phyloP scores from a whole-genome alignment of 306 rosid genomes.

The Calophaca sinica region DNA sequence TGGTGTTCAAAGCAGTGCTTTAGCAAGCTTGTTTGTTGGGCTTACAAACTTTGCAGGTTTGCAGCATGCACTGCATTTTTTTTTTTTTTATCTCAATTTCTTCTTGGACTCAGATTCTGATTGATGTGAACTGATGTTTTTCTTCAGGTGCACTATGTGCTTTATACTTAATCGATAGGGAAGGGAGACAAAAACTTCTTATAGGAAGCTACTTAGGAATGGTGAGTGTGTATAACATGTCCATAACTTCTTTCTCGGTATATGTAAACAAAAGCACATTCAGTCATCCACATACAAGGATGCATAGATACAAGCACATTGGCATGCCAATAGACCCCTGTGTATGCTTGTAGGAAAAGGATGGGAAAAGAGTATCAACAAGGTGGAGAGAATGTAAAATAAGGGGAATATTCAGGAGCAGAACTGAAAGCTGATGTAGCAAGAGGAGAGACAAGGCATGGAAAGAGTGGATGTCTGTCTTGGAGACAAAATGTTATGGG shows the following conservation, averaged over 20 bases:
- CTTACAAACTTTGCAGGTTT: slow-evolving; percentile 87
- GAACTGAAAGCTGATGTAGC: not conserved
- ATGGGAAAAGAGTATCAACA: slow-evolving; percentile 1
- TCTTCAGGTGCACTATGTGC: slow-evolving; percentile 79
- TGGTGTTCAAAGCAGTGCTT: slow-evolving; percentile 73
- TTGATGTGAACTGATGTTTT: slow-evolving; percentile 43
- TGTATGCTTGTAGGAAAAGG: not conserved
- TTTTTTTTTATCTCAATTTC: slow-evolving; percentile 25
- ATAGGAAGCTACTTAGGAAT: slow-evolving; percentile 91
- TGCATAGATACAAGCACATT: not conserved
- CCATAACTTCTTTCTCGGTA: slow-evolving; percentile 20
- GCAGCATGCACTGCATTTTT: slow-evolving; percentile 33
- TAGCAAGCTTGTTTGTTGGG: slow-evolving; percentile 84
- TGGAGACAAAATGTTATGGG: not conserved
- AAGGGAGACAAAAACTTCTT: slow-evolving; percentile 85
- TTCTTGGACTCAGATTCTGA: slow-evolving; percentile 42
- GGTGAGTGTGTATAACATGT: slow-evolving; percentile 60
- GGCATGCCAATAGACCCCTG: not conserved
- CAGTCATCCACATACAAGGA: not conserved
- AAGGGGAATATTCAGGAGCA: slow-evolving; percentile 3
- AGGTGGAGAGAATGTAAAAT: no score
- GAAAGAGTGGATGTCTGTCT: not conserved
- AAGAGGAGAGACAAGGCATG: slow-evolving; percentile 15
- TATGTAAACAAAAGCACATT: slow-evolving; percentile 10
- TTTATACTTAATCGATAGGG: slow-evolving; percentile 76